Percentiles rank a stretch among this genome's conserved stretches.
Conservation (phyloP, 1,284 basidiomycete species). For the Fomitopsis pinicola region DNA sequence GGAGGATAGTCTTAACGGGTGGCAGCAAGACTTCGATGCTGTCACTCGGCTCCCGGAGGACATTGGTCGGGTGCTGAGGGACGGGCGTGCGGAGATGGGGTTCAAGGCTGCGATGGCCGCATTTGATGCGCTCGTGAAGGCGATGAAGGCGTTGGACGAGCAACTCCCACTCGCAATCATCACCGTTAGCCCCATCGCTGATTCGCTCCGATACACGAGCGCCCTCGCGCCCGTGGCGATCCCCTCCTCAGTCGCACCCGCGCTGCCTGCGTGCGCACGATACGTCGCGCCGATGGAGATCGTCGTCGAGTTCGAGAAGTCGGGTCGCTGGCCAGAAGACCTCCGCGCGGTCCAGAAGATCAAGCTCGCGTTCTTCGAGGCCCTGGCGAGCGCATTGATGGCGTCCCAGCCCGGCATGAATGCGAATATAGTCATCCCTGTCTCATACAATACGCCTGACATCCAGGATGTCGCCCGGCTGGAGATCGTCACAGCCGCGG, state of each 20-base stretch:
- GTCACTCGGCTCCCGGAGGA: slow-evolving; percentile 64
- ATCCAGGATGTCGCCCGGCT: slow-evolving; percentile 72
- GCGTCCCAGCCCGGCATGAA: slow-evolving; percentile 43
- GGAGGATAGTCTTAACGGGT: slow-evolving; percentile 46
- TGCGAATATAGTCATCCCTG: slow-evolving; percentile 57
- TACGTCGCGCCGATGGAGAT: slow-evolving; percentile 71
- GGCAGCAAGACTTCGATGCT: slow-evolving; percentile 63
- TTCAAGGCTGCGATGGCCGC: slow-evolving; percentile 79
- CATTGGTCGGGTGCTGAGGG: slow-evolving; percentile 46
- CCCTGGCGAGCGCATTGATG: slow-evolving; percentile 65
- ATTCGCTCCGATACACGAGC: slow-evolving; percentile 80
- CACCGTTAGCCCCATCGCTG: slow-evolving; percentile 72
- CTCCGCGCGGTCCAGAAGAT: slow-evolving; percentile 90
- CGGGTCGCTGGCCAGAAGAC: slow-evolving; percentile 94
- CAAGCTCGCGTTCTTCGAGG: slow-evolving; percentile 91
- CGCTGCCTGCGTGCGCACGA: slow-evolving; percentile 53
- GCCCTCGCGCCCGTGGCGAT: slow-evolving; percentile 71
- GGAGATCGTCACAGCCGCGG: slow-evolving; percentile 77
- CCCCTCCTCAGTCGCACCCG: slow-evolving; percentile 37
- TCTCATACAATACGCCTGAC: slow-evolving; percentile 42
- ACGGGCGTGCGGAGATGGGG: slow-evolving; percentile 47
- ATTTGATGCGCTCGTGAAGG: slow-evolving; percentile 78
- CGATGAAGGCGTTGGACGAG: slow-evolving; percentile 77
- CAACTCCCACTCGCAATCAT: slow-evolving; percentile 79
- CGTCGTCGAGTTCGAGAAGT: slow-evolving; percentile 86